Base-by-base conservation (phyloP, 495 filamentous ascomycete species). In the Jackrogersella minutella region DNA sequence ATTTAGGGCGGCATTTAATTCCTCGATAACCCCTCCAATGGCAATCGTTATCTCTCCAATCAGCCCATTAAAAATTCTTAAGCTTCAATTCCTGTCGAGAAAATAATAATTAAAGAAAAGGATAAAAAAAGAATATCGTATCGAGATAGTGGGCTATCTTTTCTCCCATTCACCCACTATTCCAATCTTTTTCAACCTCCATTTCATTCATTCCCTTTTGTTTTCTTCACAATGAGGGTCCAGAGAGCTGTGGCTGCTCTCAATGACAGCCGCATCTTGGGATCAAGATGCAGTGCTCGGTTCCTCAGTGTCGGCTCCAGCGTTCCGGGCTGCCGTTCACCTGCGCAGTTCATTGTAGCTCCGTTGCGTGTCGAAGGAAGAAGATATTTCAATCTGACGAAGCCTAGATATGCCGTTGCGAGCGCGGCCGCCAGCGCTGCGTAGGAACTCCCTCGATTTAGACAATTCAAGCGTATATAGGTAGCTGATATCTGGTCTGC, bases 211-310 rank as follows among this genome's bases (percentile, higher is more conserved):
- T 54, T 50, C 55, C 46, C 46, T 69, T 67, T 40, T 57, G 53
- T 44, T 49, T 24, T 60, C 51, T 69, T 24, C 53, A 78, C 59
- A 31, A 82, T 82, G 80, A 77, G 77, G 77, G 77, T 76, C 24
- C 76, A 79, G 68, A 69, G 80, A 72, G 74, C 75, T 28, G 76
- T 71, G 63, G 74, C 76, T 71, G 74, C 77, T 66, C 69, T 81
- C 60, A 77, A 75, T 52, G 76, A 74, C 73, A 70, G 76, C 55
- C 70, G 77, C 28, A 72, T 75, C 50, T 57, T 75, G 33, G 64
- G 69, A 22, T 62, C 73, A 11, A 71, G 73, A 46, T 72, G 69
- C 19, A 77, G 74, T 31, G 69, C 57, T 21, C 73, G 77, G 5
- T 73, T 66, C 50, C 73, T 78, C 33, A 71, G 74, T 40, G 44